Evolutionary conservation across 2,329 filamentous ascomycete genomes (phyloP).

Genomic region (Colletotrichum chlorophyti): DNA sequence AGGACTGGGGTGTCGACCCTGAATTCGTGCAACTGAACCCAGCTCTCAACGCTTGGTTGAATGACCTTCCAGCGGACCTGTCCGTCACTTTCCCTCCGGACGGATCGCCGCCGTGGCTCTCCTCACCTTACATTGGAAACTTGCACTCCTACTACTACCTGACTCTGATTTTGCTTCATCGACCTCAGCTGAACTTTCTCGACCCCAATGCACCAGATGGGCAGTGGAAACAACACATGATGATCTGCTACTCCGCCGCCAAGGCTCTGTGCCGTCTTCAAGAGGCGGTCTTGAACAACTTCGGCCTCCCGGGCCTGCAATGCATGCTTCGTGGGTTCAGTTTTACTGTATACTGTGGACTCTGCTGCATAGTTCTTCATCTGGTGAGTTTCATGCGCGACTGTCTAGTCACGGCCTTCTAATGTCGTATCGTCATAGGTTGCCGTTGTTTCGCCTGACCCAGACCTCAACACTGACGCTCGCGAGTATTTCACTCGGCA

Average conservation of each 20-base stretch:
- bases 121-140: conserved; percentile 88
- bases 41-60: conserved; percentile 76
- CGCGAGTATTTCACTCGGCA: conserved; percentile 90
- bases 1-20: conserved; percentile 88
- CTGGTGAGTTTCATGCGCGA: conserved; percentile 66
- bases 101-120: conserved; percentile 81
- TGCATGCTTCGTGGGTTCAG: conserved; percentile 95
- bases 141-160: conserved; percentile 90
- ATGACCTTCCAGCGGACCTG: conserved; percentile 79
- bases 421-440: conserved; percentile 62
- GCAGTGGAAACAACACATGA: conserved; percentile 88
- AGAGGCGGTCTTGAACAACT: conserved; percentile 79
- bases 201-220: conserved; percentile 74
- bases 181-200: conserved; percentile 82
- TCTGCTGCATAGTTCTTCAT: conserved; percentile 93
- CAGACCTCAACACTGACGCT: conserved; percentile 83
- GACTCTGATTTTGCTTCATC: conserved; percentile 83
- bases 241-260: conserved; percentile 83
- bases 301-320: conserved; percentile 79
- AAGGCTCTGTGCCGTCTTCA: conserved; percentile 87
- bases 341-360: conserved; percentile 90
- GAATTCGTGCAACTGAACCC: conserved; percentile 82
- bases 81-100: conserved; percentile 79
- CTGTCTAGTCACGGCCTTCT: background rate
- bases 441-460: conserved; percentile 91